Evolutionary conservation across 1,284 basidiomycete species (phyloP), one percentile per base, ranked within the genome.

Genomic region (Ganoderma lingzhi): DNA sequence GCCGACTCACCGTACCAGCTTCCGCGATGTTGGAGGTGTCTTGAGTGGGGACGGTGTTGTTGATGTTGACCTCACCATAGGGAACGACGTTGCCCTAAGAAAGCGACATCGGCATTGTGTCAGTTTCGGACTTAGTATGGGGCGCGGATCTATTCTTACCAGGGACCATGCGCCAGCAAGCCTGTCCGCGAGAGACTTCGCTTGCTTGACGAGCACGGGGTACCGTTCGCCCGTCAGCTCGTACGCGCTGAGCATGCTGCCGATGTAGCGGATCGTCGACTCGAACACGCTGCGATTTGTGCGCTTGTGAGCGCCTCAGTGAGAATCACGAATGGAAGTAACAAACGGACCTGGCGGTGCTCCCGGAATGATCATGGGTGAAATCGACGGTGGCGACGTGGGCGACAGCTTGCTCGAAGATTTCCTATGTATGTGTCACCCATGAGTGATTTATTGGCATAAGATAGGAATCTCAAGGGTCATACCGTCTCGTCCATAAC

Each of bases 221-320:
- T 86, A 81, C 66, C 87, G 76, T 76, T 88, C 80, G 10, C 89
- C 90, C 58, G 90, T 93, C 32, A 98, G 86, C 78, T 97, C 96
- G 78, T 94, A 96, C 0, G 96, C 91, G 61, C 92, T 93, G 37
- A 98, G 79, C 44, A 91, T 80, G 3, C 89, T 88, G 9, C 85
- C 91, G 2, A 92, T 77, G 85, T 87, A 96, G 19, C 96, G 93
- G 72, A 98, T 98, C 0, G 91, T 94, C 0, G 94, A 96, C 82
- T 97, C 96, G 77, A 97, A 97, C 3, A 96, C 84, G 64, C 93
- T 92, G 70, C 39, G 42, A 42, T 42, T 15, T 10, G 45, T 48
- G 10, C 45, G 4, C 0, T 28, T 14, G 15, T 32, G 35, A 30
- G 61, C 48, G 65, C 41, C 32, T 19, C 51, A 17, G 63, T n/a